Base-by-base conservation (phyloP, 345 rosid genomes). In the Eucalyptus pauciflora region DNA sequence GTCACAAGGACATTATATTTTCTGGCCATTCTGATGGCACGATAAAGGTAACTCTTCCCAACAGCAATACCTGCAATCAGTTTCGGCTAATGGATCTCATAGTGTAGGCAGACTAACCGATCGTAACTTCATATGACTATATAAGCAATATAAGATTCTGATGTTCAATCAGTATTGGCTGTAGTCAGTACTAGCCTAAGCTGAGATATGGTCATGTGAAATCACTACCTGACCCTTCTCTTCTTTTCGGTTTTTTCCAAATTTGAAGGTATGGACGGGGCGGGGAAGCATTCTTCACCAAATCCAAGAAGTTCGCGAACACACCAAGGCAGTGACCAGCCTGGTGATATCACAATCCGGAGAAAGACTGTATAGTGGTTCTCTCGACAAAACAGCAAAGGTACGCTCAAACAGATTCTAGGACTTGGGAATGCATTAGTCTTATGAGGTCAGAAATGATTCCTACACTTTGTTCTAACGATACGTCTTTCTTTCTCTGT, bases 11-110 rank as follows among this genome's bases (percentile, higher is more conserved):
- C 93, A 94, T 91, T 89, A 90, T 95, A 86, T 93, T 94, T 91
- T 95, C 97, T 24, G 97, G 97, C 67, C 97, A 95, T 91, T 92
- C 96, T 16, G 96, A 95, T 92, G 97, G 97, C 91, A 94, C 95
- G 24, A 94, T 95, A 86, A 95, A 95, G 94, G 97, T 94, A 88
- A 56, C 3, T 56, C 67, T 88, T 76, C 48, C 85, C 85, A 76
- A 45, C 48, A 76, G 29, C 48, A 49, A 48, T 85, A 15, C 29
- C n/a, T 29, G 56, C 51, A 69, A 71, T 48, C 45, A 22, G 48
- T 76, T 22, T 22, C 14, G 29, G 48, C 85, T 76, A 76, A 10
- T 76, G 85, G 45, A 41, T 76, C 85, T 41, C 85, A 76, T 3
- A 76, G 49, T 2, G 67, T 24, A 10, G 62, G 43, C 25, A 50